Percentiles rank a stretch among this genome's conserved stretches.
Conservation (phyloP, 2,329 filamentous ascomycete genomes). For the Verticillium tricorpus region DNA sequence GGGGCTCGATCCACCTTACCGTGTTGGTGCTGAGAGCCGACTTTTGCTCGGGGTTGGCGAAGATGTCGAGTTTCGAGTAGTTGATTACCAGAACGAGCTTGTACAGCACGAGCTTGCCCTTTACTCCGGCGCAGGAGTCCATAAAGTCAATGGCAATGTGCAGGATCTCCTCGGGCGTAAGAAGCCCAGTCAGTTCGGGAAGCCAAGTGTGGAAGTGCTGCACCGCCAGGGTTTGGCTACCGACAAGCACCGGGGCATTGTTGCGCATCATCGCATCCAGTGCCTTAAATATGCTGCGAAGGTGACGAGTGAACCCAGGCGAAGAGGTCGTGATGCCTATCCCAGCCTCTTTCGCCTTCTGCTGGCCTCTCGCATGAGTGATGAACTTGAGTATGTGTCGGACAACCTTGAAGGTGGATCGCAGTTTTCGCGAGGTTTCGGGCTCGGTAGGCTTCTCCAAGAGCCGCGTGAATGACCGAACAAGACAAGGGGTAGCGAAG, state of each 20-base stretch:
- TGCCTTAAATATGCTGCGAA: conserved; percentile 84
- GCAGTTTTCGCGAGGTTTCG: conserved; percentile 76
- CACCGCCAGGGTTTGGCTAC: conserved; percentile 89
- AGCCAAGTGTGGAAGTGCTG: conserved; percentile 98
- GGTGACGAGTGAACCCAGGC: conserved; percentile 71
- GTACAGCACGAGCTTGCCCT: conserved; percentile 87
- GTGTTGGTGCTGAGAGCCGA: conserved; percentile 74
- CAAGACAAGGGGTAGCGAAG: conserved; percentile 82
- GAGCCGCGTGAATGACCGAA: conserved; percentile 80
- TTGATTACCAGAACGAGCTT: conserved; percentile 92
- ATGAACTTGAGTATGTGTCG: conserved; percentile 93
- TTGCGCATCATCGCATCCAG: conserved; percentile 89
- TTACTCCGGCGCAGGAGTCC: conserved; percentile 81
- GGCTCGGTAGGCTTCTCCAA: conserved; percentile 79
- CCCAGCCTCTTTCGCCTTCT: conserved; percentile 81
- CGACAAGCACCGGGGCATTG: conserved; percentile 77
- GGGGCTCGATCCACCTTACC: conserved; percentile 83
- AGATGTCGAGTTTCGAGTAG: conserved; percentile 77
- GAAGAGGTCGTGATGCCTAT: conserved; percentile 77
- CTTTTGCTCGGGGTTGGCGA: conserved; percentile 72
- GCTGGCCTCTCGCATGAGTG: conserved; percentile 79
- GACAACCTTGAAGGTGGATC: conserved; percentile 92
- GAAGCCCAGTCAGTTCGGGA: conserved; percentile 76
- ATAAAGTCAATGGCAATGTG: conserved; percentile 91
- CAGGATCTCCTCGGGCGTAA: conserved; percentile 79